phyloP scores from a whole-genome alignment of 106 monocot species.

The Triglochin maritima region DNA sequence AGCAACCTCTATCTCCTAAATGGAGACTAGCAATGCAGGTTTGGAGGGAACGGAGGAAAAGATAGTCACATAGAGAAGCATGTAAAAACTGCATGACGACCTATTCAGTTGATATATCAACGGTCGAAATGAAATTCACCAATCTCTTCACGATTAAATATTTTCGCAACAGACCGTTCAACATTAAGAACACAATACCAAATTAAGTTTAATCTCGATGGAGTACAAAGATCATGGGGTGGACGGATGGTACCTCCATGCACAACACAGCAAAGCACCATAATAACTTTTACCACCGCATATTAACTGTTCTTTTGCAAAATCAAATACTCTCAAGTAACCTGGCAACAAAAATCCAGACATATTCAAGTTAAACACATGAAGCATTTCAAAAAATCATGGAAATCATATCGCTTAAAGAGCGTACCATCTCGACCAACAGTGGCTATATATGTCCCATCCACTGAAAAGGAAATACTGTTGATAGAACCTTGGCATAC shows the following conservation, averaged over 20 bases:
- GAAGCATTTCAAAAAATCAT: not conserved
- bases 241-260: constrained; percentile 68
- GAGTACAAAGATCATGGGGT: too few species aligned
- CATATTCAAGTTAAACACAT: not conserved
- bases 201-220: too few species aligned
- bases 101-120: too few species aligned
- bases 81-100: too few species aligned
- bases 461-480: constrained; percentile 74
- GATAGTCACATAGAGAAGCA: too few species aligned
- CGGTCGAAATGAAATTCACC: too few species aligned
- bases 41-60: too few species aligned
- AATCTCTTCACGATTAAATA: too few species aligned
- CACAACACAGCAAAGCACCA: constrained; percentile 87
- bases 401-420: not conserved
- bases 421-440: constrained; percentile 87
- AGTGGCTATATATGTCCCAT: constrained; percentile 73
- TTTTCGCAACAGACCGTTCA: too few species aligned
- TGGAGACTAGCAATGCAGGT: too few species aligned
- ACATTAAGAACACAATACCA: too few species aligned
- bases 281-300: constrained; percentile 99
- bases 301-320: constrained; percentile 62
- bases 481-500: constrained; percentile 94
- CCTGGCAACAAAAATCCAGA: constrained; percentile 28
- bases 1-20: too few species aligned
- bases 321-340: constrained; percentile 94